Evolutionary conservation across 352 stramenopile genomes (phyloP), one percentile per base, ranked within the genome.

Genomic region (Phytophthora ohioensis): DNA sequence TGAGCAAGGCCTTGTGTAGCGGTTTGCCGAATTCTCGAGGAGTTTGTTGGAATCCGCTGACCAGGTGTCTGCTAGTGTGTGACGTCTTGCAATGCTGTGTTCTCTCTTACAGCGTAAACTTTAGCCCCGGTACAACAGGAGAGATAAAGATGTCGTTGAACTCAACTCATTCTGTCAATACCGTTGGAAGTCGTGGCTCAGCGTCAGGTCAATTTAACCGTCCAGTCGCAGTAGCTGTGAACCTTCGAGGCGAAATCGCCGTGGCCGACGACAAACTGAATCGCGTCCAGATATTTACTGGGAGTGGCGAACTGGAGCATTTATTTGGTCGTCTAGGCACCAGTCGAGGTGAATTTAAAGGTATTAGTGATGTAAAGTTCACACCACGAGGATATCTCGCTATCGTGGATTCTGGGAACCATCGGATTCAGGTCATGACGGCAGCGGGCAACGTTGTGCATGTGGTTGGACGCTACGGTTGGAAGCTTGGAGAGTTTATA

Each of bases 361-460:
- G 68, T 2, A 47, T 92, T 10, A 57, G 69, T 12, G 85, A 88
- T 48, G 38, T 92, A 34, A 83, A 81, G 38, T 92, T 86, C 55
- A 86, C 76, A 7, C 56, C 55, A 5, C 55, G 84, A 17, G 85
- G 82, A n/a, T 73, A 85, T 43, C 27, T 90, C 10, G 82, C 84
- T 2, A 71, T 90, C 42, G 77, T 73, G 12, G 85, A 92, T 60
- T 63, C 69, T 38, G 82, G 75, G 5, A 92, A 90, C 49, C 82
- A 91, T 53, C 82, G 79, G 4, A 59, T 91, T 30, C 79, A 90
- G 55, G 67, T 90, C 9, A 73, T 89, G 52, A 89, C 82, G 7
- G 59, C 67, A 2, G 85, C 79, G 1, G 84, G 84, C 0, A 64
- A 58, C 3, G 27, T 90, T 13, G 68, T 91, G 1, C 39, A 76